Base-by-base conservation (phyloP, 2,329 filamentous ascomycete genomes). In the Incumbomyces delicatus region DNA sequence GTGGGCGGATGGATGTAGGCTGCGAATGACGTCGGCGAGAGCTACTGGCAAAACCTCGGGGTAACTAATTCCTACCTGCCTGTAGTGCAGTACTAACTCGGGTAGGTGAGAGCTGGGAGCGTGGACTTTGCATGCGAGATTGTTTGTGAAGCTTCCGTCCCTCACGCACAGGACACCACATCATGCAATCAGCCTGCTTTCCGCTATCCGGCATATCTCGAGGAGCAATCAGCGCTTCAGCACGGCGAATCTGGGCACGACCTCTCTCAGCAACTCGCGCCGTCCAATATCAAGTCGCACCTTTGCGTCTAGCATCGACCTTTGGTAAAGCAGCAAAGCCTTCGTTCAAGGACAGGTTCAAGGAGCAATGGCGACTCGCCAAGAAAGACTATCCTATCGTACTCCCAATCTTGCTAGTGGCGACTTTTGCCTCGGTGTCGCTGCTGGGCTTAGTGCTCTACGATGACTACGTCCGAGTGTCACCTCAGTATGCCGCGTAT, bases 401-500 rank as follows among this genome's bases (percentile, higher is more conserved):
- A 39, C 62, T 70, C 30, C 63, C 66, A 1, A 52, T 66, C 12
- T 63, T 64, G n/a, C 59, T 72, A 16, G 44, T 69, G 41, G 66
- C 61, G 17, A 58, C 63, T 4, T 54, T 65, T 20, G 63, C 61
- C 11, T 61, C 59, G 6, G 57, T 61, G 7, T 55, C 58, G 1
- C 20, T 64, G 5, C 64, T 71, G 14, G 56, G 61, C 12, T 69
- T 70, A 48, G 54, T 68, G 16, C 60, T 64, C 33, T 72, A 71
- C 46, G 55, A 69, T 42, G 66, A 71, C 56, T 58, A 67, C 49
- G 68, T 58, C 10, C 62, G 65, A 36, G 61, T 68, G 31, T 62
- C 62, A 18, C 66, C 65, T 7, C 61, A 66, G 41, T 67, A 66
- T 48, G 58, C 63, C 29, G 65, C 66, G 12, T 72, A 69, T 49